These are phyloP conservation scores for Cyclotella cryptica DNA, from an alignment of 108 stramenopile genomes.

Conservation along the genomic window DNA sequence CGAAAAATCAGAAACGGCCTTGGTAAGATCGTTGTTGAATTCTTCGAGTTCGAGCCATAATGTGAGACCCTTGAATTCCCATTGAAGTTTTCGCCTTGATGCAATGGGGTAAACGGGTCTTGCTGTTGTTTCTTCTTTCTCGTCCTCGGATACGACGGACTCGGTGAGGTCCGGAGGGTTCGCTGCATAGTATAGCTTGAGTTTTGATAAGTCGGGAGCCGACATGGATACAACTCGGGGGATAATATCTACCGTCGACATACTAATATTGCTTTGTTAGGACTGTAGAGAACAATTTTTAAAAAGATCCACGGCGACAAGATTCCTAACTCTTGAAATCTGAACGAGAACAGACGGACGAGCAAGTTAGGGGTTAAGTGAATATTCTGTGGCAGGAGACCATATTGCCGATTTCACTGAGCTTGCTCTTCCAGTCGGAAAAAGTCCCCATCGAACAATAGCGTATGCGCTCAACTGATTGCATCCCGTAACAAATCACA, in stretches of 20 bases:
- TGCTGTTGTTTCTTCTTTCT: neutral
- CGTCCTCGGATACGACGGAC: constrained; percentile 18
- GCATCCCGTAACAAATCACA: constrained; percentile 3
- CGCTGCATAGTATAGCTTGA: neutral
- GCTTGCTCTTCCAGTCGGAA: neutral
- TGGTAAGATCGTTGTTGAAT: constrained; percentile 49
- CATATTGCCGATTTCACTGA: neutral
- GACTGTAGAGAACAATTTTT: too few relatives aligned
- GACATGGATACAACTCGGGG: neutral
- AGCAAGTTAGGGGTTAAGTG: neutral
- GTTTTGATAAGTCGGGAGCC: constrained; percentile 20
- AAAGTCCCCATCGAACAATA: neutral
- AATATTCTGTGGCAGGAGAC: neutral
- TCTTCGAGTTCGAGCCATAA: constrained; percentile 63
- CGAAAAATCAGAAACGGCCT: constrained; percentile 34
- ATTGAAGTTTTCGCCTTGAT: constrained; percentile 42
- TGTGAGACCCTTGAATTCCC: constrained; percentile 62
- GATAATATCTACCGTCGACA: neutral
- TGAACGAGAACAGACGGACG: constrained; percentile 2
- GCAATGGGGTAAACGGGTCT: constrained; percentile 8
- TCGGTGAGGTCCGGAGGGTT: neutral
- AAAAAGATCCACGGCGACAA: too few relatives aligned
- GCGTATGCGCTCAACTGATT: neutral
- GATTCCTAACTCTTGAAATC: neutral
- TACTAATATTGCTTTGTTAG: neutral